Base-by-base conservation (phyloP, 2,329 filamentous ascomycete species). In the Hymenoscyphus salicellus region DNA sequence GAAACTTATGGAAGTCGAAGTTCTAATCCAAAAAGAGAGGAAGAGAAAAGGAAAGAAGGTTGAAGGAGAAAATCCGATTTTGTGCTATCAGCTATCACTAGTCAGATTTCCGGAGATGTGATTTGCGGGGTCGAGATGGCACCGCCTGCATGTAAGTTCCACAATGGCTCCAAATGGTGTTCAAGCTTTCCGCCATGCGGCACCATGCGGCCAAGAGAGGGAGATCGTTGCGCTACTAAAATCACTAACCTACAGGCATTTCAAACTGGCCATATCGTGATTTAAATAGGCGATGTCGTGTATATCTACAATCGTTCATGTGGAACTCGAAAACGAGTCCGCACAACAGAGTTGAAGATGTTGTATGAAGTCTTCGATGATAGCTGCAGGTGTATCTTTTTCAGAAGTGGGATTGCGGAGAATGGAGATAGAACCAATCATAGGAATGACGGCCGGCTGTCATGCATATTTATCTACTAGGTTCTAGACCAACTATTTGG, bases 61-160 rank as follows among this genome's bases (percentile, higher is more conserved):
- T 41, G 26, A 38, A 41, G 33, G 33, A 41, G 57, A 58, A 16
- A 58, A 20, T 8, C 32, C 2, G 55, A 23, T 5, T 52, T 52
- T 52, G 46, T 52, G 26, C 55, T 20, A 58, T 58, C 33, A 23
- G 16, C 4, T 58, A 23, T 57, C 46, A 17, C 26, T 55, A 55
- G 52, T 30, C 11, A 23, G 30, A 36, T 36, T 58, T 58, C 55
- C 5, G 32, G 55, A 33, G 16, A 33, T 58, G 17, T 58, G 30
- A 58, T 58, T 58, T 58, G 30, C 28, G 32, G 55, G 55, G 16
- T 58, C 55, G 20, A 30, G 55, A 23, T 58, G 55, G 55, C 32
- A 58, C 38, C 55, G 38, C 20, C 46, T 52, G 46, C 46, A 52
- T 52, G 46, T 14, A 52, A 43, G 8, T 52, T 23, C 20, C 23